A percentile compares a stretch with the other conserved stretches of the same genome.
Conservation (phyloP, 345 rosid species). For the Hibiscus trionum region DNA sequence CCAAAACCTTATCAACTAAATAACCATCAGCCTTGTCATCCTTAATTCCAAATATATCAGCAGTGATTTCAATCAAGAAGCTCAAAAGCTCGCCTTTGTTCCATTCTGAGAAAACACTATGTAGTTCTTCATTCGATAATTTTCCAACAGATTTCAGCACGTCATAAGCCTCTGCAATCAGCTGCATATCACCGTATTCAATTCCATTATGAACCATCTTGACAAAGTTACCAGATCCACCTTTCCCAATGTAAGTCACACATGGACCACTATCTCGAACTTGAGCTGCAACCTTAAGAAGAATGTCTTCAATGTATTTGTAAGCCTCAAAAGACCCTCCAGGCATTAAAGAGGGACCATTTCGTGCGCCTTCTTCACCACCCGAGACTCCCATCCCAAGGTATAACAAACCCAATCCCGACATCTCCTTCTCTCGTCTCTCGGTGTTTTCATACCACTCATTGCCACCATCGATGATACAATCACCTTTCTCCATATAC, state of each 20-base stretch:
- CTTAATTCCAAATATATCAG: slow-evolving; percentile 79
- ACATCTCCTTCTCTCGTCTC: slow-evolving; percentile 75
- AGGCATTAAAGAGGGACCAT: slow-evolving; percentile 96
- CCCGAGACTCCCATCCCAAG: slow-evolving; percentile 99
- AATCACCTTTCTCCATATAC: slow-evolving; percentile 87
- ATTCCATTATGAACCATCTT: slow-evolving; percentile 97
- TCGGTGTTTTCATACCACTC: slow-evolving; percentile 98
- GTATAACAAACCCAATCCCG: slow-evolving; percentile 70
- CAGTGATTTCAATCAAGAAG: slow-evolving; percentile 91
- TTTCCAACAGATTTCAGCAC: slow-evolving; percentile 85
- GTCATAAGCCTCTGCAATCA: slow-evolving; percentile 90
- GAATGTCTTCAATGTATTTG: slow-evolving; percentile 81
- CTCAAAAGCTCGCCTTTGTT: slow-evolving; percentile 92
- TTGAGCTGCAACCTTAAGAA: slow-evolving; percentile 94
- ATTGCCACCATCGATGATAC: slow-evolving; percentile 94
- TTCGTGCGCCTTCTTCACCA: slow-evolving; percentile 94
- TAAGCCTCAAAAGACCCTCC: slow-evolving; percentile 91
- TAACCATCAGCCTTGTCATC: slow-evolving; percentile 84
- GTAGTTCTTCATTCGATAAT: slow-evolving; percentile 75
- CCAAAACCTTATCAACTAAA: slow-evolving; percentile 91
- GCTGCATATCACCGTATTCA: slow-evolving; percentile 98
- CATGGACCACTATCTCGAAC: slow-evolving; percentile 93
- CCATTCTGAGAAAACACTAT: slow-evolving; percentile 71
- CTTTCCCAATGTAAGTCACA: slow-evolving; percentile 81
- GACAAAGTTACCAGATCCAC: slow-evolving; percentile 95